Evolutionary conservation across 805 yeast species (phyloP).

Genomic region (Cyberlindnera japonica): DNA sequence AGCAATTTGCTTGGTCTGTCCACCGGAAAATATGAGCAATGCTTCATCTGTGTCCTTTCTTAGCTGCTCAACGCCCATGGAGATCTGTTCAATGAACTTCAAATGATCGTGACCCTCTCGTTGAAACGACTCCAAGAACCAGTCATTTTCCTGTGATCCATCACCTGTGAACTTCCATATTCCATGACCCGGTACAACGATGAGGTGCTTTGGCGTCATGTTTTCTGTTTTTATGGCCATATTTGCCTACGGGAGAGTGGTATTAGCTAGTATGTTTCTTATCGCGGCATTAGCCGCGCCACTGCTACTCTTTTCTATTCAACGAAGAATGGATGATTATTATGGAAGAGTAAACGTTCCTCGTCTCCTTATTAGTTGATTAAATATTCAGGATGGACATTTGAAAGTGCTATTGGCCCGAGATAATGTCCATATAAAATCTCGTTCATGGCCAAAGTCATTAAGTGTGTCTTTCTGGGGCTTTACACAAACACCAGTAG

Average conservation of each 20-base stretch:
- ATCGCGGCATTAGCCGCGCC: too few species aligned
- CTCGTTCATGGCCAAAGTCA: too few species aligned
- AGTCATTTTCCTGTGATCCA: slow-evolving; percentile 50
- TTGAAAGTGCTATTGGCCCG: too few species aligned
- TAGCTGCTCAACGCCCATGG: slow-evolving; percentile 38
- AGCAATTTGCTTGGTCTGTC: slow-evolving; percentile 58
- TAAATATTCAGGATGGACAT: too few species aligned
- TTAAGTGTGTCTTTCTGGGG: too few species aligned
- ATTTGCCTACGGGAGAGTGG: not conserved
- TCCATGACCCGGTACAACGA: slow-evolving; percentile 61
- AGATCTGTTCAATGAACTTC: slow-evolving; percentile 60
- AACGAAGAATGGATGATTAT: too few species aligned
- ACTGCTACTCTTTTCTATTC: too few species aligned
- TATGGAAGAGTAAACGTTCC: too few species aligned
- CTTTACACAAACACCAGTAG: slow-evolving; percentile 18
- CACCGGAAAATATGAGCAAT: slow-evolving; percentile 55
- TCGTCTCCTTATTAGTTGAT: too few species aligned
- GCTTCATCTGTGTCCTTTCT: slow-evolving; percentile 29
- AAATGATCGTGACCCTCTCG: slow-evolving; percentile 64
- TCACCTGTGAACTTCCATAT: slow-evolving; percentile 48
- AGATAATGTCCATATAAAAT: too few species aligned
- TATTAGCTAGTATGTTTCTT: too few species aligned
- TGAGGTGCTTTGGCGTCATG: slow-evolving; percentile 24
- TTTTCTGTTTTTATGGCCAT: not conserved
- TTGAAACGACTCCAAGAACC: slow-evolving; percentile 70